phyloP scores from a whole-genome alignment of 257 asterid species.

The Haberlea rhodopensis region DNA sequence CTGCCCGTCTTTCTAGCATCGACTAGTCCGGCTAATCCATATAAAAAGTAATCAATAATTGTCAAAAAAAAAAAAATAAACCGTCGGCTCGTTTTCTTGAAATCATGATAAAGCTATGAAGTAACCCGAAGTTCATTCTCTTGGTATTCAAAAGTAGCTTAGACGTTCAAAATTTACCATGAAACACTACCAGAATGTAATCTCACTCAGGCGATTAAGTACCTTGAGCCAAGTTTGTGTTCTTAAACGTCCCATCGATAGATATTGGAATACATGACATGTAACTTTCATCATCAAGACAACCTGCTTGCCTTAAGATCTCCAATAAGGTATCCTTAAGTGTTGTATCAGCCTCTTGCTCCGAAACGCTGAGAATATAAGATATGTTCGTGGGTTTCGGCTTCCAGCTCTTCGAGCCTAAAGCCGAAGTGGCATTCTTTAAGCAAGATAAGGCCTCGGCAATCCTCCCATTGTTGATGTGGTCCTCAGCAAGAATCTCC shows the following conservation, averaged over 20 bases:
- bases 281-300: slow-evolving; percentile 54
- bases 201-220: too few relatives aligned
- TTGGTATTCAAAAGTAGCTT: too few relatives aligned
- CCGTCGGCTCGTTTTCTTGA: too few relatives aligned
- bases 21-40: too few relatives aligned
- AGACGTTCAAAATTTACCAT: too few relatives aligned
- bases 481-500: slow-evolving; percentile 80
- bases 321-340: slow-evolving; percentile 51
- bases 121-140: too few relatives aligned
- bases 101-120: too few relatives aligned
- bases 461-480: slow-evolving; percentile 47
- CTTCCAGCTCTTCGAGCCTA: slow-evolving; percentile 66
- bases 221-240: too few relatives aligned
- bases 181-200: too few relatives aligned
- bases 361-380: slow-evolving; percentile 50
- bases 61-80: too few relatives aligned
- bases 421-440: slow-evolving; percentile 51
- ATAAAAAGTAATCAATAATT: too few relatives aligned
- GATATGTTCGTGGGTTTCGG: slow-evolving; percentile 56
- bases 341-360: slow-evolving; percentile 47
- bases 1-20: too few relatives aligned
- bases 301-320: slow-evolving; percentile 53
- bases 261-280: slow-evolving; percentile 42
- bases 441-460: slow-evolving; percentile 77
- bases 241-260: slow-evolving; percentile 24